A percentile compares a stretch with the other conserved stretches of the same genome.
Conservation (phyloP, 345 rosid genomes). For the Cardiospermum halicacabum region DNA sequence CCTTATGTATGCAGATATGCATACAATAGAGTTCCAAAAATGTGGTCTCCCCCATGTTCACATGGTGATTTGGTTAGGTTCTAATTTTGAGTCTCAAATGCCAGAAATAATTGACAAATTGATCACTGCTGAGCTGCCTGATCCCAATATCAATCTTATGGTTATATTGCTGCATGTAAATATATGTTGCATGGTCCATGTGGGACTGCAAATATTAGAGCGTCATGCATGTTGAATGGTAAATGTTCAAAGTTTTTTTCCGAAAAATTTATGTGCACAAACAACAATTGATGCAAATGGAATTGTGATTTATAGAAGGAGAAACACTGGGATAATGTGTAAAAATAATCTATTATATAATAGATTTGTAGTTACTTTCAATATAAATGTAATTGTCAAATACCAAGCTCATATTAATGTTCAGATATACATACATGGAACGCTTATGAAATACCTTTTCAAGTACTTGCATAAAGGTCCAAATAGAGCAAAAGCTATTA, state of each 20-base stretch:
- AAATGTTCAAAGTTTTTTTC: neutral
- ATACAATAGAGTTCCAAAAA: conserved; percentile 8
- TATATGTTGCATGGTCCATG: conserved; percentile 14
- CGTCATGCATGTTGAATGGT: neutral
- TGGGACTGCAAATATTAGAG: neutral
- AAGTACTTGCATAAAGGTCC: conserved; percentile 4
- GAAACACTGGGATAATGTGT: neutral
- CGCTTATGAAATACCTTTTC: neutral
- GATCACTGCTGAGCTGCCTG: neutral
- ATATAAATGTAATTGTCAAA: neutral
- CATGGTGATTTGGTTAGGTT: neutral
- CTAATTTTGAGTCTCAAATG: neutral
- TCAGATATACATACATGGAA: neutral
- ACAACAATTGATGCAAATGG: conserved; percentile 6
- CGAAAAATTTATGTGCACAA: neutral
- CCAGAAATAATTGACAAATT: neutral
- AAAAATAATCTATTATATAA: neutral
- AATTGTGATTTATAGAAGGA: neutral
- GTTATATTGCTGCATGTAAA: neutral
- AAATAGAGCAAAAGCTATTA: neutral
- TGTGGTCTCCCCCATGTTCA: conserved; percentile 5
- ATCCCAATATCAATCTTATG: neutral
- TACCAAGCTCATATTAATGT: conserved; percentile 10
- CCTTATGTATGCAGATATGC: neutral
- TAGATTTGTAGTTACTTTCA: conserved; percentile 3